Evolutionary conservation across 2,329 filamentous ascomycete genomes (phyloP), one percentile per base, ranked within the genome.

Genomic region (Epichloe sylvatica): DNA sequence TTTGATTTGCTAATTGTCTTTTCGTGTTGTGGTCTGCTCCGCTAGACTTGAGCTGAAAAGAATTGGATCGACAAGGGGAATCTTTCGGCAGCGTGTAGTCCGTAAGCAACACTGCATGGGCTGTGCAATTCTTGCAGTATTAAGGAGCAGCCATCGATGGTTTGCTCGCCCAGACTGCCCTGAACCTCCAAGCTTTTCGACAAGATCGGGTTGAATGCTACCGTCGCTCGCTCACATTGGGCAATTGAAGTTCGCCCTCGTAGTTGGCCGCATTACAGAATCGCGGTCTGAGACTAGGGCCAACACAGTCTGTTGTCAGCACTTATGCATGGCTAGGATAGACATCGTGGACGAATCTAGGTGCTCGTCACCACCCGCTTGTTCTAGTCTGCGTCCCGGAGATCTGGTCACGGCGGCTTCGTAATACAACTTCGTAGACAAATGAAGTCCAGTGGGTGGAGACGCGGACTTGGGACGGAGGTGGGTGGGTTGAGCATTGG

Each of bases 351-450:
- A 45, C 37, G 23, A 40, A 45, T 45, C 49, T 21, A 15, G 19
- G 19, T 36, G 21, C 15, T 38, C 13, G 25, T 23, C 47, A 23
- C 42, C n/a, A 21, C 19, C 40, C 35, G n/a, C 12, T n/a, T 37
- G 35, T 37, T 17, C 7, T 41, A 41, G 38, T 19, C 17, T 23
- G 38, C 23, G 52, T 53, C 56, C 61, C 62, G 58, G 58, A 57
- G 61, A 62, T 64, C 56, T 65, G 60, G 62, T 63, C 62, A 57
- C 56, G 61, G 62, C 60, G 61, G 58, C 56, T 60, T 57, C 57
- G 48, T 50, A 19, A 19, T 19, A 61, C n/a, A n/a, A n/a, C 21
- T 19, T 19, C 19, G 4, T 21, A 23, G 53, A 58, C 61, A 60
- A 60, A 62, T 30, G 8, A 30, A 30, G 25, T 30, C 25, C 25